These are phyloP conservation scores for Shiraia sp. DNA, from an alignment of 2,329 filamentous ascomycete genomes.

Conservation along the genomic window DNA sequence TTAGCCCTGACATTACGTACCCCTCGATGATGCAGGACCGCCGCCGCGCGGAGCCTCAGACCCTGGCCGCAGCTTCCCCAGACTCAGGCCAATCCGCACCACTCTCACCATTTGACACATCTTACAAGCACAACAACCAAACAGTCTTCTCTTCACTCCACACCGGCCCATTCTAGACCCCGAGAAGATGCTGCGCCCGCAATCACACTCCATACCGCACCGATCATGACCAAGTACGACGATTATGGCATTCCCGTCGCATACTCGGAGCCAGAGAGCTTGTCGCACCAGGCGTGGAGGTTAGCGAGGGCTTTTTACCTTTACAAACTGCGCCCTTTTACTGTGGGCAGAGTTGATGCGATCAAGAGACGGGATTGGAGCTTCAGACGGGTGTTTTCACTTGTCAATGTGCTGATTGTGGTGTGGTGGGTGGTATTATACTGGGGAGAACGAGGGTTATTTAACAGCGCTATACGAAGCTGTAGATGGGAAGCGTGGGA, in stretches of 20 bases:
- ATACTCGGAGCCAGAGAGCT: slow-evolving; percentile 42
- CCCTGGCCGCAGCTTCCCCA: slow-evolving; percentile 17
- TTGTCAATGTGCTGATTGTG: slow-evolving; percentile 59
- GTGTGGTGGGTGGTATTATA: slow-evolving; percentile 79
- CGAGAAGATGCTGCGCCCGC: slow-evolving; percentile 36
- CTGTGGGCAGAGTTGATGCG: slow-evolving; percentile 11
- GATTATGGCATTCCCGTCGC: slow-evolving; percentile 45
- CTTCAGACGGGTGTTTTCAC: slow-evolving; percentile 26
- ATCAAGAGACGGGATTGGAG: slow-evolving; percentile 25
- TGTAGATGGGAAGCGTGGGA: slow-evolving; percentile 92
- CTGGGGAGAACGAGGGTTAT: slow-evolving; percentile 83
- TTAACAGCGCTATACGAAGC: slow-evolving; percentile 67
- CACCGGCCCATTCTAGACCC: slow-evolving; percentile 1
- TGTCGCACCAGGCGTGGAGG: slow-evolving; percentile 35
- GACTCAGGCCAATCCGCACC: slow-evolving; percentile 6
- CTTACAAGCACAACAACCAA: slow-evolving; percentile 10
- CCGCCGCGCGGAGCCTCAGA: slow-evolving; percentile 4
- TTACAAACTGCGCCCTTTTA: slow-evolving; percentile 33
- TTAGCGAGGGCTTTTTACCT: slow-evolving; percentile 34
- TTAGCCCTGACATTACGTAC: no score
- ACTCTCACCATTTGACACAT: slow-evolving; percentile 23
- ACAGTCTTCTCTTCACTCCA: no score
- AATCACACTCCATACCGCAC: slow-evolving; percentile 3
- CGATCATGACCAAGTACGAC: slow-evolving; percentile 45
- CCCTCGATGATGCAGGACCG: slow-evolving; percentile 12